phyloP scores from a whole-genome alignment of 805 yeast genomes.

The Diddensiella transvaalensis region DNA sequence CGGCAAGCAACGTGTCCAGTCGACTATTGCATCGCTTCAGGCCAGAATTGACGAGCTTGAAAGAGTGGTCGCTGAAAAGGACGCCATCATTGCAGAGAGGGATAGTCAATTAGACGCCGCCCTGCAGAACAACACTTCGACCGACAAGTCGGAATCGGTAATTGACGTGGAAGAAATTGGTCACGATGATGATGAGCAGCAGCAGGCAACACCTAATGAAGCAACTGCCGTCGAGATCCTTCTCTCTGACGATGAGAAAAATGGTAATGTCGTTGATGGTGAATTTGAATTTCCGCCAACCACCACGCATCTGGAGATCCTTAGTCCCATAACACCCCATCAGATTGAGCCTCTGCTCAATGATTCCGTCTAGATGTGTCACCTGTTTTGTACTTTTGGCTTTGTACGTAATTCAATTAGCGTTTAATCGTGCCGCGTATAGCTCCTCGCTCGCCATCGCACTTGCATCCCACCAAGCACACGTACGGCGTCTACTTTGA shows the following conservation, averaged over 20 bases:
- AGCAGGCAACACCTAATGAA: too few species aligned
- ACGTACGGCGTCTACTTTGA: too few species aligned
- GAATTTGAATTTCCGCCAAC: neutral
- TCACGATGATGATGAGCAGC: constrained; percentile 4
- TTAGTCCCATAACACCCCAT: constrained; percentile 9
- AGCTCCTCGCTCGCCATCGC: too few species aligned
- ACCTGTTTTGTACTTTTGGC: too few species aligned
- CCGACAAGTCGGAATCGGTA: constrained; percentile 3
- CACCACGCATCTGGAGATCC: constrained; percentile 2
- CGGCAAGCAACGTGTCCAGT: constrained; percentile 4
- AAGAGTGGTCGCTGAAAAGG: constrained; percentile 9
- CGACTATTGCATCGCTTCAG: constrained; percentile 2
- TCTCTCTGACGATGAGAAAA: too few species aligned
- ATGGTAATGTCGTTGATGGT: neutral
- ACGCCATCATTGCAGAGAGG: neutral
- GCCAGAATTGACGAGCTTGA: constrained; percentile 7
- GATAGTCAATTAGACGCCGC: neutral
- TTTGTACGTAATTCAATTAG: too few species aligned
- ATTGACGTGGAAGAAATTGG: constrained; percentile 8
- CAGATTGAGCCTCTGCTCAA: neutral
- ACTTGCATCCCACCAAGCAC: too few species aligned
- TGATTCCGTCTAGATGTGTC: too few species aligned
- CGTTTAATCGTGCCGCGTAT: too few species aligned
- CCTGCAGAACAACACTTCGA: neutral
- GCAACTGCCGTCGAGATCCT: too few species aligned